These are phyloP conservation scores for Aspergillus neoniger DNA, from an alignment of 2,329 filamentous ascomycete species.

Conservation along the genomic window DNA sequence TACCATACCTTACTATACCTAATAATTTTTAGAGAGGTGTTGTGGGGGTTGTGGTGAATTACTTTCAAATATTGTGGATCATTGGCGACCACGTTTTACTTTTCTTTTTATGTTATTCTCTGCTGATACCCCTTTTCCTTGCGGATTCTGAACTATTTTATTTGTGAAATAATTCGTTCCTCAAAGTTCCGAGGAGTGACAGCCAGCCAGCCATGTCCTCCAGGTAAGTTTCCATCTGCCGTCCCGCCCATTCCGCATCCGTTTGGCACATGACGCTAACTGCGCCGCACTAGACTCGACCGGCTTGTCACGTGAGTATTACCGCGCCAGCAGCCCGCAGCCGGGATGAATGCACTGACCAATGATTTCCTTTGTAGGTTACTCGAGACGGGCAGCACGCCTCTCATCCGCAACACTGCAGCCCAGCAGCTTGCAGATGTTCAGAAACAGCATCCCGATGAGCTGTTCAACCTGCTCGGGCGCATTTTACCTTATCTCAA, in stretches of 20 bases:
- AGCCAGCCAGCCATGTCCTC: conserved; percentile 39
- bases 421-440: conserved; percentile 96
- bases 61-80: background rate
- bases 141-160: background rate
- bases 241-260: conserved; percentile 23
- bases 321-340: background rate
- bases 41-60: conserved; percentile 2
- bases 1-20: conserved; percentile 12
- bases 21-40: conserved; percentile 12
- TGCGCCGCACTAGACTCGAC: conserved; percentile 64
- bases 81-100: conserved; percentile 13
- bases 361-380: conserved; percentile 59
- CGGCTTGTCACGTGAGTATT: conserved; percentile 79
- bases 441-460: conserved; percentile 96
- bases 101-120: conserved; percentile 9
- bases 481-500: conserved; percentile 93
- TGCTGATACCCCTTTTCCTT: conserved; percentile 6
- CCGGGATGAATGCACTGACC: conserved; percentile 23
- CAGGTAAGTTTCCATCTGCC: conserved; percentile 35
- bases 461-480: conserved; percentile 91
- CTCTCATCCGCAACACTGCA: conserved; percentile 92
- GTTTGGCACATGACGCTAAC: conserved; percentile 37
- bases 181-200: conserved; percentile 2
- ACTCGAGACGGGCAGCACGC: conserved; percentile 95
- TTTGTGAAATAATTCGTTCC: conserved; percentile 9